A percentile compares a stretch with the other conserved stretches of the same genome.
These are phyloP conservation scores for Kwoniella pini DNA, from an alignment of 768 basidiomycete species.

Conservation along the genomic window DNA sequence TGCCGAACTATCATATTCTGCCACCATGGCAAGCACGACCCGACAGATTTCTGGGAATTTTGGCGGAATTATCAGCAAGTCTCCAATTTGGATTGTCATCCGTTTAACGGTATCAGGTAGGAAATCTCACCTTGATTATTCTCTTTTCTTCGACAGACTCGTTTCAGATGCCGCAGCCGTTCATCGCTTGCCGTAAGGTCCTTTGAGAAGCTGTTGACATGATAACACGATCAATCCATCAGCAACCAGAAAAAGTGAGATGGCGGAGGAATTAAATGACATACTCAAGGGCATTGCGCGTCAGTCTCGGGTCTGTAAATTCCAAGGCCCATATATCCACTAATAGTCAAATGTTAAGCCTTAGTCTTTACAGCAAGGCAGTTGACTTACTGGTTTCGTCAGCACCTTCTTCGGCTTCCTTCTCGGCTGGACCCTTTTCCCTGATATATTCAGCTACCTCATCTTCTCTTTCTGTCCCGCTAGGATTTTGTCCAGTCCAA, in stretches of 20 bases:
- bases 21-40: constrained; percentile 37
- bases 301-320: constrained; percentile 38
- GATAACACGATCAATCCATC: neutral
- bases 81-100: no score
- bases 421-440: constrained; percentile 42
- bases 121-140: constrained; percentile 22
- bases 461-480: constrained; percentile 1
- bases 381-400: constrained; percentile 33
- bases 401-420: constrained; percentile 36
- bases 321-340: constrained; percentile 48
- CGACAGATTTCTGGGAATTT: constrained; percentile 20
- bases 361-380: neutral
- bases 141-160: constrained; percentile 33
- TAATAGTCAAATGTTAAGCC: constrained; percentile 1
- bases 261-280: no score
- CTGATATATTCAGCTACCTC: constrained; percentile 30
- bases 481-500: constrained; percentile 9
- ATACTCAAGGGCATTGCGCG: constrained; percentile 38
- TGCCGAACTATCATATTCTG: constrained; percentile 4
- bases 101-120: no score
- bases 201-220: constrained; percentile 28
- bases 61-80: neutral
- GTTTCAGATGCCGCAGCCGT: constrained; percentile 41
- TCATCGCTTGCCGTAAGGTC: constrained; percentile 27
- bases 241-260: neutral